Evolutionary conservation across 345 rosid species (phyloP), one percentile per base, ranked within the genome.

Genomic region (Sapria himalayana): DNA sequence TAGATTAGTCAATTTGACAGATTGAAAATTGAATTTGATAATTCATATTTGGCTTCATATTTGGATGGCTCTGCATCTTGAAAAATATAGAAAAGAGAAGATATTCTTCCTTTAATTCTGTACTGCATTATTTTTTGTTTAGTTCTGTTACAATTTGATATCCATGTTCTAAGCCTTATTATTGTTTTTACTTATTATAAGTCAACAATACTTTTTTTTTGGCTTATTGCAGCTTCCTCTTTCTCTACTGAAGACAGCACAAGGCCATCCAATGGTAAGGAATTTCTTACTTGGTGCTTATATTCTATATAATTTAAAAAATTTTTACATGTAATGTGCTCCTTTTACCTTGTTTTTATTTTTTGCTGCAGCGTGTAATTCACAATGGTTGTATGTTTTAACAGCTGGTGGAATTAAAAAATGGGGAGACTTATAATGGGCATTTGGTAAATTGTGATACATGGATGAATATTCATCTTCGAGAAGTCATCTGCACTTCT

Each of bases 391-490:
- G 23, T 20, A 3, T 53, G 50, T 45, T 54, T 46, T 49, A 35
- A 44, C 61, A 84, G 98, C 61, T 89, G 66, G 93, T 89, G 44
- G 98, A 89, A 58, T 63, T 89, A 56, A 79, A 84, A 67, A 89
- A 84, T 54, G 99, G 99, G 33, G 95, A 91, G 66, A 91, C 97
- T 10, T 86, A 81, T 42, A 86, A 86, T 63, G 97, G 97, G 15
- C 97, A 86, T 63, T 58, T 86, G 52, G 97, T 86, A 33, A 86
- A 86, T 58, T 86, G 94, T 29, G 97, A 86, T 47, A 76, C 94
- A 21, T 81, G 94, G 97, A 86, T 86, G 97, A 86, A 86, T 64
- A 81, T 86, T 33, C 97, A 86, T 61, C 81, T 86, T 4, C 92
- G 97, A 46, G 97, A 86, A 78, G 97, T 86, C 52, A 86, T 86